Conservation (phyloP, 371 early-diverging fungal species). For the Rhizopus microsporus region DNA sequence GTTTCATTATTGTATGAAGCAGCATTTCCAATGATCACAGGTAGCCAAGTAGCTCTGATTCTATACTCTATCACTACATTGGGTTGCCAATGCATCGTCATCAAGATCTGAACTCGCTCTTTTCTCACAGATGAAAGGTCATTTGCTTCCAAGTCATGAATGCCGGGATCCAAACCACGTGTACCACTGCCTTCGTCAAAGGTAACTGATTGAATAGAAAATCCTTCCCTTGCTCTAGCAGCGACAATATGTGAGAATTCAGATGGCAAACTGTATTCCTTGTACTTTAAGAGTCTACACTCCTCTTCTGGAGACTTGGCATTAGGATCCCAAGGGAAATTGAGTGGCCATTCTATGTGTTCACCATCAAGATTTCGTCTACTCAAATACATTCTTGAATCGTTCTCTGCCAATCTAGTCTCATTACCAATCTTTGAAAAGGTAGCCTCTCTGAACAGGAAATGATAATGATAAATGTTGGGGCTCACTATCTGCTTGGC, state of each 20-base stretch:
- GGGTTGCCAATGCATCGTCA: conserved; percentile 84
- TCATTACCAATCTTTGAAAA: conserved; percentile 27
- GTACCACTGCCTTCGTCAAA: conserved; percentile 39
- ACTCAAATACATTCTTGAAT: conserved; percentile 16
- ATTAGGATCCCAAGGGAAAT: conserved; percentile 88
- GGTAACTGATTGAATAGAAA: conserved; percentile 67
- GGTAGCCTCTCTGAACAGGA: conserved; percentile 34
- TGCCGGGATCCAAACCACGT: conserved; percentile 19
- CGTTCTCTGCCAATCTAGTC: conserved; percentile 16
- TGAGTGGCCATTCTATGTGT: conserved; percentile 25
- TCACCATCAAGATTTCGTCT: conserved; percentile 10
- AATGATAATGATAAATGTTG: conserved; percentile 33
- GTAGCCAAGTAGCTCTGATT: conserved; percentile 57
- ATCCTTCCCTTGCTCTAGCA: conserved; percentile 86
- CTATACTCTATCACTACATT: conserved; percentile 88
- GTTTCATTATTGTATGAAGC: conserved; percentile 24
- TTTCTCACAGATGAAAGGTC: conserved; percentile 35
- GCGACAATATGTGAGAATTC: conserved; percentile 77
- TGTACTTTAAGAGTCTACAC: conserved; percentile 75
- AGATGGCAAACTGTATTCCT: conserved; percentile 66
- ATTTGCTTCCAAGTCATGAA: conserved; percentile 23
- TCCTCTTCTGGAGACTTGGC: conserved; percentile 77
- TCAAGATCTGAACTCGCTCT: conserved; percentile 66
- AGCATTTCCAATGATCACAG: conserved; percentile 34
- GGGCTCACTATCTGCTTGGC: conserved; percentile 27